phyloP scores from a whole-genome alignment of 176 grass and related monocot genomes.

The Miscanthus lutarioriparius region DNA sequence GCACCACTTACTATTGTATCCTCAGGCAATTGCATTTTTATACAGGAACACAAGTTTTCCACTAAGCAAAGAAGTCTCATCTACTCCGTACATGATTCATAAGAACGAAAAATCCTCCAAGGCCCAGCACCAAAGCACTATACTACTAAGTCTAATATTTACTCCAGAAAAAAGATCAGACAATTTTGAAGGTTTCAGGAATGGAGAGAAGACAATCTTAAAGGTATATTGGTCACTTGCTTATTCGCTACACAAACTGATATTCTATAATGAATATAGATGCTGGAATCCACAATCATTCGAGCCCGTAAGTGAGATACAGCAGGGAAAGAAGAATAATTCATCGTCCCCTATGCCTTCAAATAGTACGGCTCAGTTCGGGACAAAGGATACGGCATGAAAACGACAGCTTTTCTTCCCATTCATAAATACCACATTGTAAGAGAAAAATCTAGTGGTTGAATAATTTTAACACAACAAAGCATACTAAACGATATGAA shows the following conservation, averaged over 20 bases:
- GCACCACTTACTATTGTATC: neutral
- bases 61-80: neutral
- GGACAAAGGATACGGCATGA: neutral
- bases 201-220: neutral
- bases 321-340: neutral
- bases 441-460: neutral
- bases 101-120: neutral
- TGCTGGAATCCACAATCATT: conserved; percentile 23
- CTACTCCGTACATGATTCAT: neutral
- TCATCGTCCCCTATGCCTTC: neutral
- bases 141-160: neutral
- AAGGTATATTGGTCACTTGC: neutral
- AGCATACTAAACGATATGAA: neutral
- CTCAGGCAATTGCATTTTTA: neutral
- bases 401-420: neutral
- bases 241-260: conserved; percentile 13
- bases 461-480: conserved; percentile 11
- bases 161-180: neutral
- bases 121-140: too few relatives aligned
- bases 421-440: neutral
- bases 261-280: conserved; percentile 24
- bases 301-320: neutral
- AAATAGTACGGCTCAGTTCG: neutral
- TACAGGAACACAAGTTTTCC: neutral
- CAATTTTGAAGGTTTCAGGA: neutral